These are phyloP conservation scores for Exophiala sp. DNA, from an alignment of 2,329 filamentous ascomycete species.

Conservation along the genomic window DNA sequence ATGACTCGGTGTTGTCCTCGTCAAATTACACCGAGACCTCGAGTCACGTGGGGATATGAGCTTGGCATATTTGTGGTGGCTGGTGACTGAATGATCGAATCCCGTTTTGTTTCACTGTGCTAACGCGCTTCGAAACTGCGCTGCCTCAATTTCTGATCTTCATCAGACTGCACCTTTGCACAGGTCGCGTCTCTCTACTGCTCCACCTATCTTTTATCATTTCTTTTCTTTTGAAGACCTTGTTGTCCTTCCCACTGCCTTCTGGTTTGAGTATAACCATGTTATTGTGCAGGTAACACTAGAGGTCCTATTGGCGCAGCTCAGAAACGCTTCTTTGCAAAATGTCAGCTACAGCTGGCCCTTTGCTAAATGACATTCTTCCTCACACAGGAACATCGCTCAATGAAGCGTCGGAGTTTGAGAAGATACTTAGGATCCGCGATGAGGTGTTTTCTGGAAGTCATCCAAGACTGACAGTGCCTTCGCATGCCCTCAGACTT, in stretches of 20 bases:
- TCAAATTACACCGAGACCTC: too few species aligned
- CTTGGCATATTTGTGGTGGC: too few species aligned
- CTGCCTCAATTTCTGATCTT: too few species aligned
- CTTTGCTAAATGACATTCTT: conserved; percentile 30
- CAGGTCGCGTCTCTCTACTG: background rate
- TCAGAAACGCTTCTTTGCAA: conserved; percentile 16
- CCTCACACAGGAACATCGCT: conserved; percentile 33
- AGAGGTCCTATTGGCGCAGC: conserved; percentile 11
- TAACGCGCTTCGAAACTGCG: too few species aligned
- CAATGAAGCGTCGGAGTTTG: conserved; percentile 65
- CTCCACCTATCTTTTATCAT: background rate
- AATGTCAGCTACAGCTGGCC: conserved; percentile 25
- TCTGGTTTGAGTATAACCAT: conserved; percentile 8
- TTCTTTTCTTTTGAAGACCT: background rate
- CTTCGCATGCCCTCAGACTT: conserved; percentile 50
- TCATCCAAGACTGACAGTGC: conserved; percentile 55
- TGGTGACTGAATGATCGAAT: too few species aligned
- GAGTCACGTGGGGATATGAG: too few species aligned
- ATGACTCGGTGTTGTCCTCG: too few species aligned
- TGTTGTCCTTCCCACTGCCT: background rate
- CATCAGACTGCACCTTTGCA: too few species aligned
- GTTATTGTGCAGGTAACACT: conserved; percentile 17
- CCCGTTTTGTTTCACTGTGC: too few species aligned
- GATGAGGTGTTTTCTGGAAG: conserved; percentile 76
- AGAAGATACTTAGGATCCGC: conserved; percentile 75